phyloP scores from a whole-genome alignment of 208 protist species.

The Leishmania amazonensis region DNA sequence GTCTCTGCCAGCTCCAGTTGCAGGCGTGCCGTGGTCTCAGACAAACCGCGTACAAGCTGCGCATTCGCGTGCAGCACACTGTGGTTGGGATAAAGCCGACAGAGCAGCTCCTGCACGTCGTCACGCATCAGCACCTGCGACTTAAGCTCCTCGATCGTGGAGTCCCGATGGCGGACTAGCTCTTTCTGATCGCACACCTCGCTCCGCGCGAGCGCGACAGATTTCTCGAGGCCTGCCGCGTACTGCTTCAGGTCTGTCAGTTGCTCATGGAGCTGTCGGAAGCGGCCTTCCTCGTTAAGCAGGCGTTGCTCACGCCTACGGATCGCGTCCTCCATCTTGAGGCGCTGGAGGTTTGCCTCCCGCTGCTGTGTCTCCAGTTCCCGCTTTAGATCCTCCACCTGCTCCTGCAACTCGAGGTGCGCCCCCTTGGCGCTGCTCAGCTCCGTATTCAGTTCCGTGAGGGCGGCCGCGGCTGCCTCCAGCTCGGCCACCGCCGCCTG shows the following conservation, averaged over 20 bases:
- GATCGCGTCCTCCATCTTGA: conserved; percentile 14
- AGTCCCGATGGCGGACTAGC: conserved; percentile 4
- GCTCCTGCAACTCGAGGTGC: conserved; percentile 18
- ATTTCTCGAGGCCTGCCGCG: conserved; percentile 19
- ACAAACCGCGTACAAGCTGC: conserved; percentile 21
- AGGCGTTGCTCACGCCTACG: conserved; percentile 20
- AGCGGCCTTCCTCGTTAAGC: conserved; percentile 11
- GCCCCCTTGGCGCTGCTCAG: conserved; percentile 26
- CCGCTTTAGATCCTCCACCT: conserved; percentile 23
- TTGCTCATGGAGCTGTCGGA: conserved; percentile 17
- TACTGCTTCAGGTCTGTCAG: conserved; percentile 19
- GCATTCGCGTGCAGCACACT: conserved; percentile 43
- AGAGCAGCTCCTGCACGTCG: conserved; percentile 53
- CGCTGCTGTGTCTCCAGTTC: conserved; percentile 24
- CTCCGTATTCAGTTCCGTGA: conserved; percentile 36
- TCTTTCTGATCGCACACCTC: conserved; percentile 18
- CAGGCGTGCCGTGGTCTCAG: conserved; percentile 12
- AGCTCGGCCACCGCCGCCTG: conserved; percentile 45
- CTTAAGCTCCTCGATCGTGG: conserved; percentile 28
- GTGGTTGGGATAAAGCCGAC: conserved; percentile 60
- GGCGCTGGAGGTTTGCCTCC: conserved; percentile 6
- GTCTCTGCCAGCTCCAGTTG: conserved; percentile 26
- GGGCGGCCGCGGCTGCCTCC: conserved; percentile 19
- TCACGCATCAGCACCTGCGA: conserved; percentile 40
- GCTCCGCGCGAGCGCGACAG: conserved; percentile 12